Evolutionary conservation across 139 green algal genomes (phyloP).

Genomic region (Closterium sp.): DNA sequence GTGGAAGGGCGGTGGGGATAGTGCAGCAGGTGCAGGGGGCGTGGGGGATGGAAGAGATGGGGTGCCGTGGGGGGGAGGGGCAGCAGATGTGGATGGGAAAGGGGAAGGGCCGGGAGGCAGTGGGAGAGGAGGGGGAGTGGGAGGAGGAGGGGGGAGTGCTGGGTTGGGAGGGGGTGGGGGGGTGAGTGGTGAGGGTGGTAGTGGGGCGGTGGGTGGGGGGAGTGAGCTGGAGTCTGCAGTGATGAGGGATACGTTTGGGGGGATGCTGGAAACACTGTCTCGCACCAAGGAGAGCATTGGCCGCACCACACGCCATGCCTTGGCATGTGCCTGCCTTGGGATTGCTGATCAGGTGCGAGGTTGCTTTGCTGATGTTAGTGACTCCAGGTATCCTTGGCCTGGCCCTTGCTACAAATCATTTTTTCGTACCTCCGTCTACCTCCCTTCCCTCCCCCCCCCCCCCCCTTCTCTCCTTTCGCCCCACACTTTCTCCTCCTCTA

Average conservation of each 20-base stretch:
- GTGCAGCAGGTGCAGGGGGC: not conserved
- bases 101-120: not conserved
- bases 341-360: not conserved
- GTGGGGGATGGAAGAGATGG: not conserved
- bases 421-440: not conserved
- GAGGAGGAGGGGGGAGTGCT: not conserved
- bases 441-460: not conserved
- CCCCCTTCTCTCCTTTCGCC: not conserved
- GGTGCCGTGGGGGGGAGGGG: not conserved
- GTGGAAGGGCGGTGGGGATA: not conserved
- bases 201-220: not conserved
- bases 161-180: too few species aligned
- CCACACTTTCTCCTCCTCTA: not conserved
- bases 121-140: not conserved
- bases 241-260: constrained; percentile 18
- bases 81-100: not conserved
- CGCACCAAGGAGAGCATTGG: constrained; percentile 41
- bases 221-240: constrained; percentile 14
- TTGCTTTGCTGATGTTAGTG: not conserved
- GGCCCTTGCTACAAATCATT: not conserved
- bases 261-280: constrained; percentile 31
- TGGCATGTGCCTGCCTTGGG: constrained; percentile 2
- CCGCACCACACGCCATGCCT: constrained; percentile 13
- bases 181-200: not conserved
- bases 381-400: not conserved